These are phyloP conservation scores for Mycena epipterygia DNA, from an alignment of 768 basidiomycete genomes.

Conservation along the genomic window DNA sequence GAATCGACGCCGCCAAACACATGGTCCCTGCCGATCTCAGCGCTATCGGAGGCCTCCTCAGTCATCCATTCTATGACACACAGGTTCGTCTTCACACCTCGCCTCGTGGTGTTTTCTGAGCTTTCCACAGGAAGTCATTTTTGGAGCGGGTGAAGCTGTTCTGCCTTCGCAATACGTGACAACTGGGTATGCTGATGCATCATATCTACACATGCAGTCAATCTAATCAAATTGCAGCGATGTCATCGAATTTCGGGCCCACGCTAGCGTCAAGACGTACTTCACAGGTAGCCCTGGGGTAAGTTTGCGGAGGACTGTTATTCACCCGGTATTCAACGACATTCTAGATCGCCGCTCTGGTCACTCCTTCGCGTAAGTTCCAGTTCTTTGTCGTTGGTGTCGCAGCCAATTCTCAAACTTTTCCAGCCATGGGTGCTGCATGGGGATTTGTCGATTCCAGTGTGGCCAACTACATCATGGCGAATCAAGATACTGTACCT, in stretches of 20 bases:
- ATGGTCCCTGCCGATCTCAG: slow-evolving; percentile 14
- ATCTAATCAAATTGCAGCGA: slow-evolving; percentile 21
- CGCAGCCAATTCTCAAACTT: background rate
- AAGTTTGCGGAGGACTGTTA: background rate
- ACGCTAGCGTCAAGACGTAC: slow-evolving; percentile 24
- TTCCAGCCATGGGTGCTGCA: slow-evolving; percentile 36
- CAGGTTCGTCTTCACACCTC: background rate
- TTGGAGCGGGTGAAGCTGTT: slow-evolving; percentile 34
- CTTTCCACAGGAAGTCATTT: slow-evolving; percentile 33
- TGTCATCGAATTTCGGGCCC: slow-evolving; percentile 38
- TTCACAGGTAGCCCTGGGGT: slow-evolving; percentile 33
- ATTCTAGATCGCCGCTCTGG: slow-evolving; percentile 34
- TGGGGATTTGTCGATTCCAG: slow-evolving; percentile 39
- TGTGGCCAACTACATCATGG: slow-evolving; percentile 36
- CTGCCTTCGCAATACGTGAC: slow-evolving; percentile 23
- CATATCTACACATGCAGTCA: background rate
- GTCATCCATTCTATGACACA: background rate
- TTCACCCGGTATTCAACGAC: background rate
- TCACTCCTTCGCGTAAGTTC: slow-evolving; percentile 36
- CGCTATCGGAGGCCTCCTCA: slow-evolving; percentile 1
- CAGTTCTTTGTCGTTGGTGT: background rate
- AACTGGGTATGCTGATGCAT: slow-evolving; percentile 20
- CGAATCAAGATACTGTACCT: slow-evolving; percentile 39
- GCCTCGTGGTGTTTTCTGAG: slow-evolving; percentile 11
- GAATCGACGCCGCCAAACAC: slow-evolving; percentile 31